Percentiles rank a stretch among this genome's conserved stretches.
Conservation (phyloP, 306 rosid species). For the Sophora flavescens region DNA sequence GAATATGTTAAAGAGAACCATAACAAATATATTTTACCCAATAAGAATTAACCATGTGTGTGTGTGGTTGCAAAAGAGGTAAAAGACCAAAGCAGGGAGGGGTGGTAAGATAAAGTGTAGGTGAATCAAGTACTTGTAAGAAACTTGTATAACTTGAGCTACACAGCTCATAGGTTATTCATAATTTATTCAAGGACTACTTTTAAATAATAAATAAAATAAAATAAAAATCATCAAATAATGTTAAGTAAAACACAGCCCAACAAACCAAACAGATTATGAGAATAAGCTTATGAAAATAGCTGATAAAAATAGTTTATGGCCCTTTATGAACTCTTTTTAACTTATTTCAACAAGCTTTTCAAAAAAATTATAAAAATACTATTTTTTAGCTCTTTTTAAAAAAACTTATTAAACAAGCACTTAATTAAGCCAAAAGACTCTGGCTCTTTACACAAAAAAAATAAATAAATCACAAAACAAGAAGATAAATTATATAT, state of each 20-base stretch:
- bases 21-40: conserved; percentile 6
- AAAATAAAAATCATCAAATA: not conserved
- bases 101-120: not conserved
- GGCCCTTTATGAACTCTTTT: too few species aligned
- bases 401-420: too few species aligned
- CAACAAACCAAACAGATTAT: not conserved
- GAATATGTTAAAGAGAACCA: conserved; percentile 20
- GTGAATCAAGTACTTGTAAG: conserved; percentile 3
- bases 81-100: conserved; percentile 1
- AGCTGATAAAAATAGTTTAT: too few species aligned
- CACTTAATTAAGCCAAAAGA: too few species aligned
- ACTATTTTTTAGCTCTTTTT: too few species aligned
- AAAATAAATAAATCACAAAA: too few species aligned
- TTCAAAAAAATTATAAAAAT: too few species aligned
- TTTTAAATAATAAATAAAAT: not conserved
- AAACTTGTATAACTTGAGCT: not conserved
- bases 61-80: not conserved
- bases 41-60: not conserved
- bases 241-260: conserved; percentile 5
- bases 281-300: too few species aligned
- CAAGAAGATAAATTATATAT: too few species aligned
- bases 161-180: not conserved
- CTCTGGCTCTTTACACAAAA: too few species aligned
- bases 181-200: conserved; percentile 11
- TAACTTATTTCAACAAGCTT: too few species aligned